A percentile compares a stretch with the other conserved stretches of the same genome.
These are phyloP conservation scores for Podospora tetraspora DNA, from an alignment of 495 filamentous ascomycete genomes.

Conservation along the genomic window DNA sequence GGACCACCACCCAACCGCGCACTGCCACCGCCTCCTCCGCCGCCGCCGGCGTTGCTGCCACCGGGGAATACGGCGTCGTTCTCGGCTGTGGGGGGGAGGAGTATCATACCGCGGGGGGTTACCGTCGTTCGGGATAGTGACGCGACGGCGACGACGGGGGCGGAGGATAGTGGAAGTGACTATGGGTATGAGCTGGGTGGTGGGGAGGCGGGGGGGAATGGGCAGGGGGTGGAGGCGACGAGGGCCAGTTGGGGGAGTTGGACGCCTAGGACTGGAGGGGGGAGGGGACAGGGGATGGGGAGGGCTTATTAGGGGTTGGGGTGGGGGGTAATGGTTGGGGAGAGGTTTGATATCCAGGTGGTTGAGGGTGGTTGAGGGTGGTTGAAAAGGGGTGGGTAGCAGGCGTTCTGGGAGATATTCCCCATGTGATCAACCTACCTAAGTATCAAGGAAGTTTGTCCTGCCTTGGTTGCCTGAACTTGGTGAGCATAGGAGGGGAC, in stretches of 20 bases:
- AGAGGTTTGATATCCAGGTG: not conserved
- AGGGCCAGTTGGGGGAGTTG: not conserved
- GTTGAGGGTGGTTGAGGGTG: not conserved
- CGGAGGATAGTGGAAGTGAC: conserved; percentile 5
- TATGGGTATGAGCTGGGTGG: not conserved
- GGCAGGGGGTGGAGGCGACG: conserved; percentile 4
- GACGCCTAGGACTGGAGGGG: not conserved
- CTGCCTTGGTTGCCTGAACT: not conserved
- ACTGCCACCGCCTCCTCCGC: conserved; percentile 13
- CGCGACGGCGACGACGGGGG: conserved; percentile 14
- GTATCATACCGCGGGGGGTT: conserved; percentile 1
- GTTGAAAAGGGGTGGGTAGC: not conserved
- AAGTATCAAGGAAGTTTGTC: not conserved
- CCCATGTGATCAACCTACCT: not conserved
- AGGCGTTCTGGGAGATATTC: not conserved
- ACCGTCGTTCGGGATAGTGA: not conserved
- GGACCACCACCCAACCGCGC: conserved; percentile 23
- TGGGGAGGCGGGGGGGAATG: not conserved
- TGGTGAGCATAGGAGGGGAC: not conserved
- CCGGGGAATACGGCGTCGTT: conserved; percentile 6
- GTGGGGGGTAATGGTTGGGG: not conserved
- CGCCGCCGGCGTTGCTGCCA: conserved; percentile 7
- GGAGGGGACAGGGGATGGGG: not conserved
- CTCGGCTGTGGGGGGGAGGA: conserved; percentile 13
- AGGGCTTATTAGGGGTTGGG: not conserved